Base-by-base conservation (phyloP, 2,329 filamentous ascomycete species). In the Didymella pomorum region DNA sequence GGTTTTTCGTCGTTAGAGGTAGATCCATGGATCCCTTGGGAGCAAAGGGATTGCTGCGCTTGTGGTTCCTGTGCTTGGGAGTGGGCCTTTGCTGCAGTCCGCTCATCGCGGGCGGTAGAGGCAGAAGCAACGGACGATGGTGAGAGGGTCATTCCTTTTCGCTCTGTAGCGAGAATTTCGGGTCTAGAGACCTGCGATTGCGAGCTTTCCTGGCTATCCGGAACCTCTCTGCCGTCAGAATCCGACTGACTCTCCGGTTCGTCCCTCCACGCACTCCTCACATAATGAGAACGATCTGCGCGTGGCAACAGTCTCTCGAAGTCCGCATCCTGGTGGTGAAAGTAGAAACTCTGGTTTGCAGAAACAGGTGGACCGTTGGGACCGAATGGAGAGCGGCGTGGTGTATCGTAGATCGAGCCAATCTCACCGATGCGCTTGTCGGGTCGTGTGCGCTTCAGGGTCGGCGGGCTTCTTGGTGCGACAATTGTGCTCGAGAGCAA, bases 351-450 rank as follows among this genome's bases (percentile, higher is more conserved):
- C n/a, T 48, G 28, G 2, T 52, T 31, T 0, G 37, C 39, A 8
- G 58, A 58, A 5, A 37, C 23, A 11, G 58, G 54, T 12, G 49
- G 53, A 12, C 52, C 56, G n/a, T 59, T 49, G 6, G 21, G 20
- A 5, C 51, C 48, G 28, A 43, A 23, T 16, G 16, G 4, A 16
- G 46, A 46, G 31, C 25, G 25, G 3, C 20, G 53, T 16, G 33
- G 31, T n/a, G 25, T 33, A n/a, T 51, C 31, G 16, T 49, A 33
- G 5, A 41, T n/a, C 2, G 50, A 33, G n/a, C 31, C 16, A 6
- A 53, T 29, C 16, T 58, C 49, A 10, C 56, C 56, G 37, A 53
- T 48, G 37, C 37, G 56, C 23, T 46, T 58, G 20, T 58, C 50
- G 2, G 56, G 56, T n/a, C 56, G 56, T 20, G 56, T 58, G 37